These are phyloP conservation scores for Leccinum uliginosum DNA, from an alignment of 768 basidiomycete species.

Conservation along the genomic window DNA sequence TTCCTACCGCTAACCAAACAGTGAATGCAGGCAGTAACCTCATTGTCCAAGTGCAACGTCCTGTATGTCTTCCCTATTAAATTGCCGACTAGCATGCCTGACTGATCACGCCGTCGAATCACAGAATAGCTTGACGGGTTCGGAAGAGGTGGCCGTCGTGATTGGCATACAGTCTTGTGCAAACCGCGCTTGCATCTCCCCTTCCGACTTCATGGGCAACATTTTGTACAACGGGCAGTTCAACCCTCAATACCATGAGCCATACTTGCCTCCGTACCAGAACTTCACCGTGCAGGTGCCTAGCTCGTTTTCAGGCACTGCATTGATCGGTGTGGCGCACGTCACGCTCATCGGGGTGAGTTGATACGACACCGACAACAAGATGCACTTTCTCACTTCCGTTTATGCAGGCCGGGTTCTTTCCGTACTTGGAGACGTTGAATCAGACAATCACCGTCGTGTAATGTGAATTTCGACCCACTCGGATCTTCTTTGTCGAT, in stretches of 20 bases:
- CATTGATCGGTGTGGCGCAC: constrained; percentile 36
- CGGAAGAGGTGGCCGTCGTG: constrained; percentile 43
- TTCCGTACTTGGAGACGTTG: constrained; percentile 29
- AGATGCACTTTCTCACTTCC: background rate
- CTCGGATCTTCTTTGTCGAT: too few relatives aligned
- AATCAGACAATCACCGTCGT: constrained; percentile 29
- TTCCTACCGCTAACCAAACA: constrained; percentile 27
- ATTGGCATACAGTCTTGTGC: constrained; percentile 42
- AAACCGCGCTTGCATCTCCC: constrained; percentile 19
- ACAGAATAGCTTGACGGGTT: constrained; percentile 35
- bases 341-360: constrained; percentile 39
- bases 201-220: constrained; percentile 33
- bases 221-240: constrained; percentile 48
- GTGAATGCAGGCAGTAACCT: constrained; percentile 37
- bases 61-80: constrained; percentile 31
- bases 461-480: constrained; percentile 7
- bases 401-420: constrained; percentile 28
- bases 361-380: constrained; percentile 2
- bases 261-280: constrained; percentile 36
- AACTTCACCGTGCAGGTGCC: constrained; percentile 45
- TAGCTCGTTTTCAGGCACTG: constrained; percentile 24
- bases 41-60: constrained; percentile 44
- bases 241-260: constrained; percentile 32
- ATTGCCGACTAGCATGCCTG: background rate
- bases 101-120: background rate